Conservation (phyloP, 768 basidiomycete species). For the Pisolithus tinctorius region DNA sequence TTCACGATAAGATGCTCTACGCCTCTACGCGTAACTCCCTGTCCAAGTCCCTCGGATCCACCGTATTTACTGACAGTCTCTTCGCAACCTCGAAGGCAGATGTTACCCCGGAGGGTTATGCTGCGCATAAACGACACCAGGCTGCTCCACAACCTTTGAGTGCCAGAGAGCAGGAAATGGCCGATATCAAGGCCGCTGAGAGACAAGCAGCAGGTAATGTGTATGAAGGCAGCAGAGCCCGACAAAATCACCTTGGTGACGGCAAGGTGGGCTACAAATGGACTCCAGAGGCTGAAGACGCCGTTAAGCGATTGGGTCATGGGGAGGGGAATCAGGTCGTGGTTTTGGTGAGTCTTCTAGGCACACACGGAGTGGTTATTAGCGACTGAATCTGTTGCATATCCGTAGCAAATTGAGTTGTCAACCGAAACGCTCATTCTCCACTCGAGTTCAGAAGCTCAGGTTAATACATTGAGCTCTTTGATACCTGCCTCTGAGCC, state of each 20-base stretch:
- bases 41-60: constrained; percentile 67
- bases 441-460: constrained; percentile 31
- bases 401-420: constrained; percentile 56
- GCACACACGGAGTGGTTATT: background rate
- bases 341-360: constrained; percentile 48
- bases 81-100: constrained; percentile 73
- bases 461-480: constrained; percentile 38
- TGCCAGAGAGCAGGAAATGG: constrained; percentile 75
- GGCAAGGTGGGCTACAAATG: constrained; percentile 58
- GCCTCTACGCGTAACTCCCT: constrained; percentile 70
- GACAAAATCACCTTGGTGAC: constrained; percentile 50
- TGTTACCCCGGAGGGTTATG: constrained; percentile 62
- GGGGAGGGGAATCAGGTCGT: constrained; percentile 48
- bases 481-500: constrained; percentile 54
- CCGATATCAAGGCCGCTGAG: constrained; percentile 71
- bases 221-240: constrained; percentile 53
- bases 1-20: constrained; percentile 70
- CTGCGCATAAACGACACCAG: constrained; percentile 62
- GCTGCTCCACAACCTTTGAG: constrained; percentile 79
- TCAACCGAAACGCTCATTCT: constrained; percentile 54
- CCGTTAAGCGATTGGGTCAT: constrained; percentile 51
- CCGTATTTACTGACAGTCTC: constrained; percentile 63
- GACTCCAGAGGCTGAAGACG: constrained; percentile 57
- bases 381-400: background rate
- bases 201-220: constrained; percentile 41